These are phyloP conservation scores for Geranium rotundifolium DNA, from an alignment of 345 rosid species.

Conservation along the genomic window DNA sequence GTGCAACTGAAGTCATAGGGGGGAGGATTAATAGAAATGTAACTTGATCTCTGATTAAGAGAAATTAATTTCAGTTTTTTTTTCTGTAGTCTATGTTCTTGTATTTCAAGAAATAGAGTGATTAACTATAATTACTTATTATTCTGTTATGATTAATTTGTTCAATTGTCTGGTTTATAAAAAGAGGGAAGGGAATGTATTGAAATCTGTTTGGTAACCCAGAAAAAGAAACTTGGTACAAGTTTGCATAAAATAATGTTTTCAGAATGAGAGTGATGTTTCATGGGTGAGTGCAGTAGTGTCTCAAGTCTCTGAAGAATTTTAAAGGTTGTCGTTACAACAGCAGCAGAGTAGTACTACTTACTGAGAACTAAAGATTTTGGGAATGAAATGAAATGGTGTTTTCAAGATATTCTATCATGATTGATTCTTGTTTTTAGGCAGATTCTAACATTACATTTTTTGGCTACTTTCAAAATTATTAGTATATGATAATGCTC, in stretches of 20 bases:
- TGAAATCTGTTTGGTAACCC: conserved; percentile 25
- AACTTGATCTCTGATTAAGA: neutral
- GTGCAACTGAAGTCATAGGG: neutral
- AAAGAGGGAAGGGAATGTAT: neutral
- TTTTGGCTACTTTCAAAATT: neutral
- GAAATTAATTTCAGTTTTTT: neutral
- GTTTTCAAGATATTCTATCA: conserved; percentile 46
- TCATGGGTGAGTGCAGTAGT: conserved; percentile 20
- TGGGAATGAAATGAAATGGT: conserved; percentile 13
- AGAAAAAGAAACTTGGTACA: conserved; percentile 9
- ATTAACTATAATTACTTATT: too few relatives aligned
- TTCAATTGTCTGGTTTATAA: too few relatives aligned
- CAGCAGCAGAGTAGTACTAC: neutral
- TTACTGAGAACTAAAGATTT: conserved; percentile 5
- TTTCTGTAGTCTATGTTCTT: too few relatives aligned
- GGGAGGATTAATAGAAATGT: neutral
- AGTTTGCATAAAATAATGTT: conserved; percentile 7
- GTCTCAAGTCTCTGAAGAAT: conserved; percentile 19
- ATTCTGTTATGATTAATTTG: too few relatives aligned
- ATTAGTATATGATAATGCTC: neutral
- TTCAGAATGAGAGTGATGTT: conserved; percentile 23
- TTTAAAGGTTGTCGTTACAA: conserved; percentile 12
- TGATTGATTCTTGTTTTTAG: conserved; percentile 39
- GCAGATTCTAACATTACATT: conserved; percentile 15
- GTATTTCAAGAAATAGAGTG: too few relatives aligned